Percentiles rank a stretch among this genome's conserved stretches.
Conservation (phyloP, 306 rosid species). For the Arachis hypogaea region DNA sequence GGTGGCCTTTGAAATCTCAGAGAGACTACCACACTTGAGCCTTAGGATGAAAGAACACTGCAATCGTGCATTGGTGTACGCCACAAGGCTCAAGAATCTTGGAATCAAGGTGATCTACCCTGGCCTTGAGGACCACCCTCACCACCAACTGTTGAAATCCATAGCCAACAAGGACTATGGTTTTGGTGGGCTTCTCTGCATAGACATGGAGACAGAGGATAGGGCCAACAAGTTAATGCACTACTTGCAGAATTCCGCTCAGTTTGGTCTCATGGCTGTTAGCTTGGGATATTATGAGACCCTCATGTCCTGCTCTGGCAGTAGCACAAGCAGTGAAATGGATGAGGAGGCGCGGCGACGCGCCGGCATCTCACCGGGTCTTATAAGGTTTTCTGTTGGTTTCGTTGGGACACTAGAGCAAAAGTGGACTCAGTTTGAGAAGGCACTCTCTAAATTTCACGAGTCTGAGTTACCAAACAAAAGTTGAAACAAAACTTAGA, state of each 20-base stretch:
- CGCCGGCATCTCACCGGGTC: conserved; percentile 83
- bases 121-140: conserved; percentile 75
- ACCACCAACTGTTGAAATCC: conserved; percentile 61
- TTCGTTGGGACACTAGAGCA: conserved; percentile 87
- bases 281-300: conserved; percentile 89
- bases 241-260: conserved; percentile 59
- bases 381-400: conserved; percentile 74
- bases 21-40: conserved; percentile 76
- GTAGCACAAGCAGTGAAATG: conserved; percentile 87
- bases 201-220: conserved; percentile 82
- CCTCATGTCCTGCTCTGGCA: conserved; percentile 87
- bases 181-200: conserved; percentile 76
- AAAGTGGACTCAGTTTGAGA: conserved; percentile 75
- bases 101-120: conserved; percentile 80
- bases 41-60: conserved; percentile 76
- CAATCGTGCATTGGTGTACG: conserved; percentile 62
- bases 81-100: conserved; percentile 59
- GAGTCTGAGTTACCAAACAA: background rate
- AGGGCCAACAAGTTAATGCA: conserved; percentile 69
- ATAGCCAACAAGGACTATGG: conserved; percentile 67
- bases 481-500: background rate
- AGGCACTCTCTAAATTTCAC: conserved; percentile 55
- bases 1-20: conserved; percentile 83
- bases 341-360: conserved; percentile 57
- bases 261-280: conserved; percentile 85